Evolutionary conservation across 306 rosid genomes (phyloP), one percentile per base, ranked within the genome.

Genomic region (Pterocarpus santalinus): DNA sequence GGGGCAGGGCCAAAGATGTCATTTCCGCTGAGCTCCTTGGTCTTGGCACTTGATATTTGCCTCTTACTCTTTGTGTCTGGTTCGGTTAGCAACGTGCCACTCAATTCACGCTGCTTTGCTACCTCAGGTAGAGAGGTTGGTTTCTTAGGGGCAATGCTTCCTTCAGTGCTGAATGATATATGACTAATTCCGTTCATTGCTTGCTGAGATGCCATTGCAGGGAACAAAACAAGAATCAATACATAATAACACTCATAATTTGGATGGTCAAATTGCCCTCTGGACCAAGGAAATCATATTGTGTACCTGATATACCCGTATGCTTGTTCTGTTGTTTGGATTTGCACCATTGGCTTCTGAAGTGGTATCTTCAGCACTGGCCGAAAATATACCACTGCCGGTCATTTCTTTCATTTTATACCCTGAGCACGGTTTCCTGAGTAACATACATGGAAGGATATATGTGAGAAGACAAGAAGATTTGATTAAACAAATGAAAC

Each of bases 71-170:
- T 87, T 3, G 89, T 30, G 71, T 87, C 92, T 14, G 77, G 67
- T 9, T 91, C 91, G 4, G 83, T 87, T 70, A 84, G 89, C 85
- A 91, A 77, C 15, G 96, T 90, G 68, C 97, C 97, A 80, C 97
- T 78, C 65, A 93, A 81, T 80, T 95, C 99, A 36, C 96, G 98
- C 86, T 95, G 99, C 93, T 95, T 95, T 39, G 98, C 97, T 67
- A 86, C 97, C 86, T 92, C 95, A 2, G 95, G 90, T 62, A 90
- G 16, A 28, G 95, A 90, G 78, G 82, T 51, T 30, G 92, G 92
- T 84, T 90, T 95, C 87, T 89, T 91, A 13, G 90, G 95, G 47
- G 92, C 79, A 78, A 88, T 38, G 17, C 78, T 88, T 83, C 85
- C 97, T 36, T 95, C 95, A 5, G 85, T 71, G 60, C 82, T 80